These are phyloP conservation scores for Mortierella sp. DNA, from an alignment of 371 early-diverging fungal species.

Conservation along the genomic window DNA sequence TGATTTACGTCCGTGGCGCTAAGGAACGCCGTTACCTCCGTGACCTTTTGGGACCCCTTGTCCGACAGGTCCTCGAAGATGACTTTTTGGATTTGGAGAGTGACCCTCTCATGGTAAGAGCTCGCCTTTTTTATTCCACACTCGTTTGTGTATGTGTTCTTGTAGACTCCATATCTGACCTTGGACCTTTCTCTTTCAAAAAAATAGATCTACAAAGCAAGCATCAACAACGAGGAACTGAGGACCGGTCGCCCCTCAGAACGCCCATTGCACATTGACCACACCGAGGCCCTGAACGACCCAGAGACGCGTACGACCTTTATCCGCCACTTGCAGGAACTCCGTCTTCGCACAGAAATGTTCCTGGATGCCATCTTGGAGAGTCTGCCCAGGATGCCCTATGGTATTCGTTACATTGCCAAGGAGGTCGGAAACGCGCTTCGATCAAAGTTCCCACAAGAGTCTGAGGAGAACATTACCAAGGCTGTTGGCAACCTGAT, in stretches of 20 bases:
- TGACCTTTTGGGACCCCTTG: constrained; percentile 85
- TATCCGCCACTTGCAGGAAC: constrained; percentile 78
- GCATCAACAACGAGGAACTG: constrained; percentile 92
- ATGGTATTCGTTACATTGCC: constrained; percentile 96
- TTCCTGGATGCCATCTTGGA: constrained; percentile 86
- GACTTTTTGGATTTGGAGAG: constrained; percentile 89
- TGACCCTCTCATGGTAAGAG: constrained; percentile 83
- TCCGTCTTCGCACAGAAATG: constrained; percentile 82
- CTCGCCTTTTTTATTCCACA: neutral
- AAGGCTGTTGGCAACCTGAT: constrained; percentile 94
- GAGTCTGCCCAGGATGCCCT: constrained; percentile 91
- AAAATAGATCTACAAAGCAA: constrained; percentile 82
- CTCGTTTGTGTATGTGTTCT: neutral
- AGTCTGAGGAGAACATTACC: constrained; percentile 82
- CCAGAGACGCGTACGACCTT: constrained; percentile 86
- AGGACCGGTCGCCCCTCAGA: constrained; percentile 87
- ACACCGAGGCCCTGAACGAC: constrained; percentile 89
- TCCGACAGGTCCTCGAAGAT: constrained; percentile 83
- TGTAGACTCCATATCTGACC: neutral
- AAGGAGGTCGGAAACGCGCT: constrained; percentile 85
- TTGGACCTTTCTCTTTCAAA: no score
- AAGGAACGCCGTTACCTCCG: constrained; percentile 95
- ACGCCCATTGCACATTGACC: constrained; percentile 82
- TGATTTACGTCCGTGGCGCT: constrained; percentile 78
- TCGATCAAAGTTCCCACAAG: constrained; percentile 85